phyloP scores from a whole-genome alignment of 108 stramenopile species.

The Nitzschia palea region DNA sequence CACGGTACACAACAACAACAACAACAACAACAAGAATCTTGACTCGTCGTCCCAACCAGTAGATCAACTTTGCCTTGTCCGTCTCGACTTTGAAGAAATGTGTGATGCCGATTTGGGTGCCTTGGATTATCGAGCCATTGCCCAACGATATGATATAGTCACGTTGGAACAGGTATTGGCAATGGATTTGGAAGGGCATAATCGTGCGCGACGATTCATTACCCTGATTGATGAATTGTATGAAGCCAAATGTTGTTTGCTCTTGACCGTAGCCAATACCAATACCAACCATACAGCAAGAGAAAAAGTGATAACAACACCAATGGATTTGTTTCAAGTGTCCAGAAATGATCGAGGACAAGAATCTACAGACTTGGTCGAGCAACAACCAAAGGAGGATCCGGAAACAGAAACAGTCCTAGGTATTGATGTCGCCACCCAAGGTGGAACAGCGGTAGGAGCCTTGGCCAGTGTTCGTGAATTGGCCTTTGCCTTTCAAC shows the following conservation, averaged over 20 bases:
- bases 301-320: conserved; percentile 19
- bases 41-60: background rate
- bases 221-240: conserved; percentile 97
- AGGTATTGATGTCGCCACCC: conserved; percentile 29
- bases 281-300: background rate
- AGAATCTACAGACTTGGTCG: background rate
- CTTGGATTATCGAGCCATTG: conserved; percentile 92
- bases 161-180: conserved; percentile 79
- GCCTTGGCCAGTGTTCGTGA: conserved; percentile 86
- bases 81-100: conserved; percentile 88
- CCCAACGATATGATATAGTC: conserved; percentile 79
- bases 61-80: conserved; percentile 1
- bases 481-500: conserved; percentile 77
- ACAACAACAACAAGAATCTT: background rate
- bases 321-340: conserved; percentile 48
- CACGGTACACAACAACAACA: conserved; percentile 12
- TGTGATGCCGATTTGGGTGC: conserved; percentile 88
- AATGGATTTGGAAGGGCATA: conserved; percentile 67
- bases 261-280: conserved; percentile 47
- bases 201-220: conserved; percentile 94
- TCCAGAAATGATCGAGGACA: conserved; percentile 8
- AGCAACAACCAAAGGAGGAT: background rate
- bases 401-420: background rate
- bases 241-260: conserved; percentile 77
- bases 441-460: conserved; percentile 52